Conservation (phyloP, 805 yeast species). For the Suhomyces tanzawaensis region DNA sequence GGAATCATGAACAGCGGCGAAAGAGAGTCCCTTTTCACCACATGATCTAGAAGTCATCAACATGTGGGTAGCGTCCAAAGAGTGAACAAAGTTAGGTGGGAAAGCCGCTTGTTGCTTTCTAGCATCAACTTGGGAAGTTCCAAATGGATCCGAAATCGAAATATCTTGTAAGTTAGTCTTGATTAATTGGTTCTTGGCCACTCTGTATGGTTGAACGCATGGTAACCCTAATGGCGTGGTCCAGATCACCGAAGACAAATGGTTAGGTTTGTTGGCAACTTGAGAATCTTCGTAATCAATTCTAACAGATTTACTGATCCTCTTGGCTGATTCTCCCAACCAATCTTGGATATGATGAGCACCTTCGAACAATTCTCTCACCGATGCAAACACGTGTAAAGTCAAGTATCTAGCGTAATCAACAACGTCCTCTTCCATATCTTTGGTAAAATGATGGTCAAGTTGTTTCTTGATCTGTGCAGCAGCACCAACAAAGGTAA, state of each 20-base stretch:
- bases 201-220: conserved; percentile 94
- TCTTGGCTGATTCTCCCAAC: conserved; percentile 83
- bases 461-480: conserved; percentile 83
- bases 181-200: conserved; percentile 59
- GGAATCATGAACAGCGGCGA: conserved; percentile 97
- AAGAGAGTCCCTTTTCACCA: conserved; percentile 58
- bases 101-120: conserved; percentile 90
- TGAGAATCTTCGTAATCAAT: conserved; percentile 51
- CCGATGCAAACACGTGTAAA: conserved; percentile 72
- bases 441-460: conserved; percentile 52
- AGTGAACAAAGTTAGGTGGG: conserved; percentile 94
- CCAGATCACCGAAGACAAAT: conserved; percentile 92
- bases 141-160: conserved; percentile 84
- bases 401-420: conserved; percentile 64
- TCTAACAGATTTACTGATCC: conserved; percentile 75
- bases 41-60: conserved; percentile 81
- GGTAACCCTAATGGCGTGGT: conserved; percentile 95
- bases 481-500: conserved; percentile 89
- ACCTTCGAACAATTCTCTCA: conserved; percentile 81
- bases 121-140: conserved; percentile 75
- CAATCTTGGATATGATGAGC: conserved; percentile 97
- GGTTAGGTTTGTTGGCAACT: conserved; percentile 48
- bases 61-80: conserved; percentile 97
- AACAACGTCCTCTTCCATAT: conserved; percentile 37
- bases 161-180: conserved; percentile 85